Base-by-base conservation (phyloP, 805 yeast genomes). In the Myxozyma udenii region DNA sequence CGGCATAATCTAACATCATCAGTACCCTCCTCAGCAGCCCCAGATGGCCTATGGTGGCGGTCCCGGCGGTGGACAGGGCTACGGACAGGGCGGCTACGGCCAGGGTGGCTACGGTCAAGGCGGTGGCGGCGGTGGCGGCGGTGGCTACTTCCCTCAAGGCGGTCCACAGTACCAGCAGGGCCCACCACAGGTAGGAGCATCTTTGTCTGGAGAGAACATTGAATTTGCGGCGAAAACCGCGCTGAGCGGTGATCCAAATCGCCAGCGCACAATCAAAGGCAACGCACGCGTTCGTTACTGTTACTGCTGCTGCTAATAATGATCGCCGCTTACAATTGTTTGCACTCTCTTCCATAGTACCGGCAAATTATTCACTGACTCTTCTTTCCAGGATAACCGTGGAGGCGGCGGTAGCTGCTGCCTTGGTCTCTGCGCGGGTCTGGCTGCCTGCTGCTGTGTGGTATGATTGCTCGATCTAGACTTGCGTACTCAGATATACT, bases 1-100 rank as follows among this genome's bases (percentile, higher is more conserved):
- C 39, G 26, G 39, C 43, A 19, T 14, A 28, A 21, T 23, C 19
- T 28, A 14, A 12, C 25, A 16, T 4, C 39, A 2, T n/a, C 36
- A 47, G 50, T 47, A 47, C n/a, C 43, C 28, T 26, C 51, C 51
- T 9, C 51, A 48, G 37, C 51, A 48, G 24, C 51, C 51, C 19
- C 51, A 48, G 26, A 45, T 41, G 24, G 46, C 51, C 6, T 48
- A 41, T 21, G 48, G 41, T 19, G 48, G 48, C 48, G 42, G 33
- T 14, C 12, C 43, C 18, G 38, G 43, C 22, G 43, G 49, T 19
- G 33, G 30, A 16, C 43, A 42, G n/a, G 49, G 49, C 38, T 38
- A 42, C 7, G 43, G 43, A 23, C 49, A 45, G 28, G 43, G 49
- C 19, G 49, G 49, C 14, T 45, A 45, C 33, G 26, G 16, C 7